Base-by-base conservation (phyloP, 1,139 yeast genomes). In the Blastobotrys malaysiensis region DNA sequence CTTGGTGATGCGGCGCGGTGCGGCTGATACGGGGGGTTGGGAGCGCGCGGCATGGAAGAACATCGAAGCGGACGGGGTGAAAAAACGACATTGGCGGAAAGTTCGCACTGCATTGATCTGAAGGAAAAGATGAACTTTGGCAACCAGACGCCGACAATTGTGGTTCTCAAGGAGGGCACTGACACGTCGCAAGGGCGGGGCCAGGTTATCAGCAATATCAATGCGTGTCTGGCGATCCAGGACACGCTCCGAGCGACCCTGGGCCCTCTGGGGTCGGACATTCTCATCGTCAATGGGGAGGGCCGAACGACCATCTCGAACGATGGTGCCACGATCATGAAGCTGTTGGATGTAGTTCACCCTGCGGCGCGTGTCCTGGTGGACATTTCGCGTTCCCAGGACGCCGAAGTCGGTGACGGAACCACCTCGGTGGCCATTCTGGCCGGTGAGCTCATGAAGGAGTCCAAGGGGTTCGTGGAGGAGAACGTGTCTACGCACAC, bases 361-460 rank as follows among this genome's bases (percentile, higher is more conserved):
- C 99, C 99, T 5, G 99, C 99, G 14, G 99, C 99, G 11, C 87
- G 88, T 69, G 86, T 93, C 70, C 76, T 93, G 62, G 99, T 93
- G 52, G 99, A 93, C 70, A 88, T 93, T 57, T 88, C 97, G 13
- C 81, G 97, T 67, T 85, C 98, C 1, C 99, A 93, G 73, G 99
- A 93, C 72, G 97, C 97, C 20, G 99, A 93, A 73, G 98, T 93
- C 55, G 99, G 99, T 59, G 99, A 93, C 71, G 99, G 99, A 62
- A 93, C 99, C 45, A 93, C 99, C 0, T 85, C 97, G 45, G 99
- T 95, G 13, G 89, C 98, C 0, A 80, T 93, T 49, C 73, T 93
- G 61, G 98, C 99, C 1, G 97, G 98, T 55, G 99, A 93, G 73
- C 79, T 93, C 60, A 79, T 93, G 72, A 89, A 89, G 69, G 98